These are phyloP conservation scores for Omphalotus olearius DNA, from an alignment of 1,284 basidiomycete genomes.

Conservation along the genomic window DNA sequence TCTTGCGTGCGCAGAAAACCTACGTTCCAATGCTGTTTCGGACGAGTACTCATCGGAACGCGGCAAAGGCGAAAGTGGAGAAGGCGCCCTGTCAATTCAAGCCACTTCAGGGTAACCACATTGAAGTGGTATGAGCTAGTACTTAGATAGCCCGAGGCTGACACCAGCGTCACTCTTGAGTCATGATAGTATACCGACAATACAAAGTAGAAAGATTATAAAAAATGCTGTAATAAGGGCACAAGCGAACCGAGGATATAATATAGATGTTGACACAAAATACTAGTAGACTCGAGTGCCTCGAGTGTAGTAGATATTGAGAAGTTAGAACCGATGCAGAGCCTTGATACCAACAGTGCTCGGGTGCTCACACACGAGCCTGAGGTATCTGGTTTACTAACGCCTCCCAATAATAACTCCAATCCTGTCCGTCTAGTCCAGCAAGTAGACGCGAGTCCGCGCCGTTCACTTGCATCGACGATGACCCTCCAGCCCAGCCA, in stretches of 20 bases:
- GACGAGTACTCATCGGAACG: too few species aligned
- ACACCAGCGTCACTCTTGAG: too few species aligned
- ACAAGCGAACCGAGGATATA: not conserved
- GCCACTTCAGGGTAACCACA: too few species aligned
- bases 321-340: not conserved
- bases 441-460: slow-evolving; percentile 40
- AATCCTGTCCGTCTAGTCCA: slow-evolving; percentile 63
- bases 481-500: slow-evolving; percentile 45
- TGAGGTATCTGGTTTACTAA: slow-evolving; percentile 72
- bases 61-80: too few species aligned
- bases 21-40: slow-evolving; percentile 8
- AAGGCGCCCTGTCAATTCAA: too few species aligned
- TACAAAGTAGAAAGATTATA: too few species aligned
- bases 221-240: too few species aligned
- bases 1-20: slow-evolving; percentile 12
- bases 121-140: too few species aligned
- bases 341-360: too few species aligned
- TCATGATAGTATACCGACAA: too few species aligned
- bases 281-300: not conserved
- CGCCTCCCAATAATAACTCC: slow-evolving; percentile 81
- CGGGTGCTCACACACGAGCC: slow-evolving; percentile 19
- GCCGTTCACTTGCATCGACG: slow-evolving; percentile 27
- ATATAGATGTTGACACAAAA: not conserved
- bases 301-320: too few species aligned
- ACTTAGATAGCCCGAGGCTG: too few species aligned